Base-by-base conservation (phyloP, 768 basidiomycete species). In the Russula lepida region DNA sequence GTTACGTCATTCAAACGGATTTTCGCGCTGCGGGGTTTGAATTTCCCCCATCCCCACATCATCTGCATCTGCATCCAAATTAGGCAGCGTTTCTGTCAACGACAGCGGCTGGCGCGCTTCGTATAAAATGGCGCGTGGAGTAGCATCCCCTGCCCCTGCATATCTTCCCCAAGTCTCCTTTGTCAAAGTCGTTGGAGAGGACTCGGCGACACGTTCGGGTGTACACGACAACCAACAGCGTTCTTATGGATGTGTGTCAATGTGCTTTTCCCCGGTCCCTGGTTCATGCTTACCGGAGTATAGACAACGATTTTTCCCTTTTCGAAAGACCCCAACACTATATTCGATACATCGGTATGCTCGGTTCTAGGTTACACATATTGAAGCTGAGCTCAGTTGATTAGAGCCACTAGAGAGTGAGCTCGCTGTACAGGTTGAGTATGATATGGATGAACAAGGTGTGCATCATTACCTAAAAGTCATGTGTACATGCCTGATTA, bases 391-490 rank as follows among this genome's bases (percentile, higher is more conserved):
- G n/a, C 13, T 58, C 54, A 28, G 56, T 35, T 50, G 50, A 28
- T 25, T 69, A 92, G 94, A 97, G 68, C 95, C 95, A 0, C 77
- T 97, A 66, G 95, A 99, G 71, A 84, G 83, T 50, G 97, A 99
- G 66, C 82, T 98, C 19, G 88, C 88, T 7, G 82, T 84, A 41
- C 93, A 95, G 67, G 95, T 99, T 25, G 97, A 98, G 72, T 99
- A 99, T 77, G 97, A 98, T 70, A 98, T 99, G 94, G 97, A 98
- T 70, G 97, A 98, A 70, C 95, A 98, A 83, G 95, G 93, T 88
- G 39, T 21, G 77, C 4, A 33, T 28, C 27, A 2, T 25, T 15
- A 23, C 19, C 30, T 28, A 28, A 6, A 19, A n/a, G 32, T 25
- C 19, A 3, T 27, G 25, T 44, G 23, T 52, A 25, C 30, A 25